Evolutionary conservation across 495 filamentous ascomycete species (phyloP), one percentile per base, ranked within the genome.

Genomic region (Neurospora hispaniola): DNA sequence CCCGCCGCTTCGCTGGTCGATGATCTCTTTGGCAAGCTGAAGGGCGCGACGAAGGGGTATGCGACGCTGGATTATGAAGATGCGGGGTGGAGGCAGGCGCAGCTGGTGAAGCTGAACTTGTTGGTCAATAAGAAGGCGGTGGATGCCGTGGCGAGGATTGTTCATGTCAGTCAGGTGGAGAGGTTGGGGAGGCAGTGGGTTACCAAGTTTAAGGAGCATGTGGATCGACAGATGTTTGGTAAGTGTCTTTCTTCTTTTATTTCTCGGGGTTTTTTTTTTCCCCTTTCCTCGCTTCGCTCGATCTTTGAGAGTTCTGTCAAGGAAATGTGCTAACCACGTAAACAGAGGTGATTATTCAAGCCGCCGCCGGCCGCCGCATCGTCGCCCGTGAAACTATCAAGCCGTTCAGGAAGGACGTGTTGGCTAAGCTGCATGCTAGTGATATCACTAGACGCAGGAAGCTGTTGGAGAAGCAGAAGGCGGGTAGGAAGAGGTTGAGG

Each of bases 1-100:
- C 96, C 96, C 0, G 85, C 97, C 18, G 88, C 93, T 3, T 92
- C 96, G 68, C 84, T 99, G 9, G 96, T 98, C 1, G 94, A 98
- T 76, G 95, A 99, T 81, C 93, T 99, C 83, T 99, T 99, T 80
- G 96, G 96, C 35, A 97, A 96, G 81, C 84, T 99, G 70, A 99
- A 99, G 81, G 92, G 94, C 35, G 88, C 90, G 3, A 97, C 94
- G 18, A 88, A 87, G 75, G 87, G 87, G 4, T 89, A 89, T 62
- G 94, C 94, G 7, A 93, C 90, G 72, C 87, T 98, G 16, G 94
- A 98, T 80, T 98, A 98, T 81, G 96, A 99, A 81, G 96, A 99
- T 75, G 92, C 94, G 0, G 96, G 90, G 0, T 99, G 92, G 88
- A 89, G 90, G 14, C 84, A 87, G 72, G 92, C 91, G 77, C 89